These are phyloP conservation scores for Waltiozyma solani DNA, from an alignment of 1,139 yeast species.

Conservation along the genomic window DNA sequence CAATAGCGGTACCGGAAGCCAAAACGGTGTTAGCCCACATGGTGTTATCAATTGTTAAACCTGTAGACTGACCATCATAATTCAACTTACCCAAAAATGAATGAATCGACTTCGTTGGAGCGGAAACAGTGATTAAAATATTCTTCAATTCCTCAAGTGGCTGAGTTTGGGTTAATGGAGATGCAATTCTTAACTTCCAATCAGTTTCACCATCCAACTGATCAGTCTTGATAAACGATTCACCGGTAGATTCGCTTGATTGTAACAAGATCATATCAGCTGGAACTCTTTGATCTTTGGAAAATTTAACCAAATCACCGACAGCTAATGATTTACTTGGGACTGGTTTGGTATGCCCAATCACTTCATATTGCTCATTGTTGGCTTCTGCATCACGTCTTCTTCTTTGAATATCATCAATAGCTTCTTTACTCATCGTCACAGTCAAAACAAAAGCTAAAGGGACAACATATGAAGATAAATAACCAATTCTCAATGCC, in stretches of 20 bases:
- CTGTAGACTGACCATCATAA: constrained; percentile 44
- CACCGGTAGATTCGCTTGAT: constrained; percentile 78
- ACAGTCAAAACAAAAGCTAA: constrained; percentile 85
- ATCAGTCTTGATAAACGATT: constrained; percentile 90
- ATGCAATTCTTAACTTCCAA: constrained; percentile 87
- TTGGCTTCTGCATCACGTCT: constrained; percentile 87
- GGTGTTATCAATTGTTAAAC: constrained; percentile 82
- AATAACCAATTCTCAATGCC: constrained; percentile 81
- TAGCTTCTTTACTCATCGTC: constrained; percentile 92
- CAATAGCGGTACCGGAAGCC: constrained; percentile 88
- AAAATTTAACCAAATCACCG: constrained; percentile 77
- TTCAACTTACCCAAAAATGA: constrained; percentile 65
- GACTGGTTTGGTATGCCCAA: constrained; percentile 38
- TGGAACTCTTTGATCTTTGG: constrained; percentile 81
- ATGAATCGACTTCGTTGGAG: constrained; percentile 81
- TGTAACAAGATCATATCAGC: constrained; percentile 86
- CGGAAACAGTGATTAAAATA: constrained; percentile 53
- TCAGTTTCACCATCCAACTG: constrained; percentile 99
- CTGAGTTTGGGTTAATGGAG: constrained; percentile 56
- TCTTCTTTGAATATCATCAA: constrained; percentile 87
- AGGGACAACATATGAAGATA: constrained; percentile 90
- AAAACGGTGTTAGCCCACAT: constrained; percentile 97
- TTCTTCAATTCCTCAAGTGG: constrained; percentile 33
- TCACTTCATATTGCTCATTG: constrained; percentile 67
- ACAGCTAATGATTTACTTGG: constrained; percentile 65